Percentiles rank a stretch among this genome's conserved stretches.
These are phyloP conservation scores for Thielaviopsis ethacetica DNA, from an alignment of 2,329 filamentous ascomycete species.

Conservation along the genomic window DNA sequence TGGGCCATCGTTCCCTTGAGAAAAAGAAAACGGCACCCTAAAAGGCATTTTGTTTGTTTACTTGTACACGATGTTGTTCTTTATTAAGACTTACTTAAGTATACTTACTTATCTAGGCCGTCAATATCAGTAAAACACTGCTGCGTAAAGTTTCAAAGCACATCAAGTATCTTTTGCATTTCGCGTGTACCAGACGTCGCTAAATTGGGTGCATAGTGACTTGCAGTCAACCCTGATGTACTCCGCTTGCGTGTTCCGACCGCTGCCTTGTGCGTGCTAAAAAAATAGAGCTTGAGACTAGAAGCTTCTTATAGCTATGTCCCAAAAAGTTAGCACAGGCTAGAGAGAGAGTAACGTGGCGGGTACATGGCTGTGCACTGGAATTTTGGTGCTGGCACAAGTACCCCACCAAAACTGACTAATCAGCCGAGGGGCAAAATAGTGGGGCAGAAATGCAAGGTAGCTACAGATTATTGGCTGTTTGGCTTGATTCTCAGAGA, in stretches of 20 bases:
- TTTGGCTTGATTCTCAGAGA: background rate
- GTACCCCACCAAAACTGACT: slow-evolving; percentile 4
- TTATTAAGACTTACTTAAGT: too few species aligned
- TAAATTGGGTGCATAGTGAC: background rate
- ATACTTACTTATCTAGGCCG: background rate
- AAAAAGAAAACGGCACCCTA: too few species aligned
- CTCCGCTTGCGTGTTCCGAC: slow-evolving; percentile 8
- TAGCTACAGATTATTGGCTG: background rate
- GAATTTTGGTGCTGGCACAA: background rate
- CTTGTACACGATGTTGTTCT: too few species aligned
- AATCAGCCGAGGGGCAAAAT: slow-evolving; percentile 7
- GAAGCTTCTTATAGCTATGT: slow-evolving; percentile 10
- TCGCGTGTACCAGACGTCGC: background rate
- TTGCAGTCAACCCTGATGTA: background rate
- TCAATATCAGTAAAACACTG: too few species aligned
- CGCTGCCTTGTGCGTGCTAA: slow-evolving; percentile 4
- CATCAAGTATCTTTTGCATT: background rate
- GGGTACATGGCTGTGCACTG: slow-evolving; percentile 1
- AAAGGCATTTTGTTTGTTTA: too few species aligned
- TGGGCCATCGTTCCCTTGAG: too few species aligned
- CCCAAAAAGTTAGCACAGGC: background rate
- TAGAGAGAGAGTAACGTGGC: slow-evolving; percentile 1
- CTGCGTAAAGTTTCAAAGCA: too few species aligned
- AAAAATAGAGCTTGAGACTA: background rate
- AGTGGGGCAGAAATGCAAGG: slow-evolving; percentile 2